These are phyloP conservation scores for Fraxinus sp. DNA, from an alignment of 305 asterid genomes.

Conservation along the genomic window DNA sequence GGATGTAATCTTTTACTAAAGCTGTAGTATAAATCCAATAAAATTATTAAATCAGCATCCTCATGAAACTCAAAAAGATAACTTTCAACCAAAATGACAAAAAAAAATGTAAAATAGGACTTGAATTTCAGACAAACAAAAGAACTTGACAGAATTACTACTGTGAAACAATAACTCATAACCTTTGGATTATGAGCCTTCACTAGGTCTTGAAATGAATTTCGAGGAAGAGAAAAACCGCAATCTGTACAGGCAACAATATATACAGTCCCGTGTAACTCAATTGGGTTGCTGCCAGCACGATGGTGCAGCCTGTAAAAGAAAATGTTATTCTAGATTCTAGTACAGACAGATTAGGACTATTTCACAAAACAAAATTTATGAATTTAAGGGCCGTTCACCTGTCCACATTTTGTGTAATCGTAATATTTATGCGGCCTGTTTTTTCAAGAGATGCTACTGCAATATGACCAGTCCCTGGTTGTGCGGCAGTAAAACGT, in stretches of 20 bases:
- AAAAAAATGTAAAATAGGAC: neutral
- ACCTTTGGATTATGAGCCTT: conserved; percentile 89
- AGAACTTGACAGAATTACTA: neutral
- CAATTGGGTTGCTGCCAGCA: conserved; percentile 96
- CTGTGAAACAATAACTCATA: neutral
- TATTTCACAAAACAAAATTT: neutral
- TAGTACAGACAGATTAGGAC: conserved; percentile 16
- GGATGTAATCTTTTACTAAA: neutral
- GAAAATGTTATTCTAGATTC: conserved; percentile 13
- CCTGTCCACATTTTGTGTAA: conserved; percentile 98
- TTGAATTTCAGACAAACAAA: neutral
- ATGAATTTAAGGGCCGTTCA: conserved; percentile 27
- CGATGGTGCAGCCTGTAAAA: conserved; percentile 84
- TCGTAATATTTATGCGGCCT: conserved; percentile 62
- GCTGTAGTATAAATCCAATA: neutral
- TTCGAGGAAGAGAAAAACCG: conserved; percentile 74
- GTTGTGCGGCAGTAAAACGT: conserved; percentile 78
- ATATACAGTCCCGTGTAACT: conserved; percentile 96
- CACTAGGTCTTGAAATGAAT: conserved; percentile 81
- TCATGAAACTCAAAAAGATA: neutral
- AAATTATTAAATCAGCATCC: neutral
- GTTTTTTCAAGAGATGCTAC: conserved; percentile 87
- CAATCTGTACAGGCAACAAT: conserved; percentile 81
- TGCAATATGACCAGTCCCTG: conserved; percentile 85
- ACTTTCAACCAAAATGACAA: neutral